Percentiles rank a stretch among this genome's conserved stretches.
Conservation (phyloP, 164 flowering plant species). For the Magnolia officinalis region DNA sequence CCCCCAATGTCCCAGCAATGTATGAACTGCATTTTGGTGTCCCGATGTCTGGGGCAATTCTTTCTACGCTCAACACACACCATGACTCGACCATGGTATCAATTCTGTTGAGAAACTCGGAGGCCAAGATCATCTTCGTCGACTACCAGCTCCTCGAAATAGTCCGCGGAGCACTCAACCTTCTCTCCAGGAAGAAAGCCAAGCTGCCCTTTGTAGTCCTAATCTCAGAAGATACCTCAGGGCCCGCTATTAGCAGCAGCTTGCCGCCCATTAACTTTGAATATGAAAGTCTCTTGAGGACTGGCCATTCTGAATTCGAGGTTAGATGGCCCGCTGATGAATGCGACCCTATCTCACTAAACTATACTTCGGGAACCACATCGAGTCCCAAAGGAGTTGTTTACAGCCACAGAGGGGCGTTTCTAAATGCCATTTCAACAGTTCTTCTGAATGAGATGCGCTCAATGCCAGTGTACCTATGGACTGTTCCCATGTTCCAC, state of each 20-base stretch:
- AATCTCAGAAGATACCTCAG: slow-evolving; percentile 32
- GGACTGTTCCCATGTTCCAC: slow-evolving; percentile 89
- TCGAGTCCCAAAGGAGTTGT: slow-evolving; percentile 82
- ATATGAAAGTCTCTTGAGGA: slow-evolving; percentile 41
- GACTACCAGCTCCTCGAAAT: slow-evolving; percentile 46
- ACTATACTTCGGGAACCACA: slow-evolving; percentile 82
- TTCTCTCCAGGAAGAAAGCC: slow-evolving; percentile 21
- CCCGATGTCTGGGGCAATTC: slow-evolving; percentile 73
- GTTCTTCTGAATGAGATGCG: slow-evolving; percentile 49
- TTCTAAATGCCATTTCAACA: slow-evolving; percentile 58
- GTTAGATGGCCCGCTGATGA: slow-evolving; percentile 55
- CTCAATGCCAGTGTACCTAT: slow-evolving; percentile 57
- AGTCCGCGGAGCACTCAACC: slow-evolving; percentile 37
- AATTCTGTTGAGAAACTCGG: slow-evolving; percentile 43
- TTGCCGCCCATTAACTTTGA: slow-evolving; percentile 16
- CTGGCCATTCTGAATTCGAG: slow-evolving; percentile 31
- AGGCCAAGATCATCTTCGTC: slow-evolving; percentile 56
- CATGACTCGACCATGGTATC: slow-evolving; percentile 53
- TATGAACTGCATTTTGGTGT: slow-evolving; percentile 73
- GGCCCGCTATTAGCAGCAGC: not conserved
- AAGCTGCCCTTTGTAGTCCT: slow-evolving; percentile 40
- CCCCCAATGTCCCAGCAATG: slow-evolving; percentile 73
- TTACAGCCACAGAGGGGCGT: slow-evolving; percentile 76
- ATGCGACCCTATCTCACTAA: slow-evolving; percentile 60
- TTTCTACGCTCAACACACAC: slow-evolving; percentile 57